These are phyloP conservation scores for Trypanosoma lewisi DNA, from an alignment of 208 protist genomes.

Conservation along the genomic window DNA sequence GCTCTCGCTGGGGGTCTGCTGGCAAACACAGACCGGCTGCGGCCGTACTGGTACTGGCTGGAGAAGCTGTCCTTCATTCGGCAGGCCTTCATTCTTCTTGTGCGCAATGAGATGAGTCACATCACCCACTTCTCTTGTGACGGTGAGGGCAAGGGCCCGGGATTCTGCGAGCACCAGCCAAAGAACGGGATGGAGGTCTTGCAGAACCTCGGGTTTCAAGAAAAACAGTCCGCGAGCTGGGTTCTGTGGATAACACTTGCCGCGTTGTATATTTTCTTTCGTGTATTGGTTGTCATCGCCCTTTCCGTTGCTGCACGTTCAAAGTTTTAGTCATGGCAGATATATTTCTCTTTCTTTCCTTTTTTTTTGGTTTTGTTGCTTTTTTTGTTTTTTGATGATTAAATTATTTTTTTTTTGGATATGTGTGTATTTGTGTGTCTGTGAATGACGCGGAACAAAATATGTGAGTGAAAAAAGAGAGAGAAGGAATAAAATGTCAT, in stretches of 20 bases:
- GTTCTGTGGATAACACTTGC: constrained; percentile 68
- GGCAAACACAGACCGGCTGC: constrained; percentile 57
- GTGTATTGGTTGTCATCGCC: constrained; percentile 29
- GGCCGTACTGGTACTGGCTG: constrained; percentile 80
- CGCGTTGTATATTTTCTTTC: constrained; percentile 50
- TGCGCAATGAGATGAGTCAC: constrained; percentile 64
- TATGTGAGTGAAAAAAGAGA: no score
- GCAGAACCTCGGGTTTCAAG: constrained; percentile 51
- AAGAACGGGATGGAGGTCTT: constrained; percentile 54
- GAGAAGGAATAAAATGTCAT: neutral
- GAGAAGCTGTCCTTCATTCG: constrained; percentile 76
- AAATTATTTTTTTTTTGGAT: neutral
- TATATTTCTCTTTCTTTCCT: neutral
- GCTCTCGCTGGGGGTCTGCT: constrained; percentile 59
- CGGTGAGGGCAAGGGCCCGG: constrained; percentile 30
- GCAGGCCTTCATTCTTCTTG: constrained; percentile 57
- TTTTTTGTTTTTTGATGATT: constrained; percentile 11
- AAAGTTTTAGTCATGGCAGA: constrained; percentile 28
- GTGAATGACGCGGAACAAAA: no score
- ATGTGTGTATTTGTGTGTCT: neutral
- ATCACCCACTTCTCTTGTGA: constrained; percentile 57
- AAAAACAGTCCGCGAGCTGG: constrained; percentile 41
- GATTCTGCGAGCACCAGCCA: constrained; percentile 49
- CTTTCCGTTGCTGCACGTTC: constrained; percentile 36
- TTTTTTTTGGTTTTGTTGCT: neutral